These are phyloP conservation scores for Sphagnum tenellum DNA, from an alignment of 225 moss, liverwort and hornwort species.

Conservation along the genomic window DNA sequence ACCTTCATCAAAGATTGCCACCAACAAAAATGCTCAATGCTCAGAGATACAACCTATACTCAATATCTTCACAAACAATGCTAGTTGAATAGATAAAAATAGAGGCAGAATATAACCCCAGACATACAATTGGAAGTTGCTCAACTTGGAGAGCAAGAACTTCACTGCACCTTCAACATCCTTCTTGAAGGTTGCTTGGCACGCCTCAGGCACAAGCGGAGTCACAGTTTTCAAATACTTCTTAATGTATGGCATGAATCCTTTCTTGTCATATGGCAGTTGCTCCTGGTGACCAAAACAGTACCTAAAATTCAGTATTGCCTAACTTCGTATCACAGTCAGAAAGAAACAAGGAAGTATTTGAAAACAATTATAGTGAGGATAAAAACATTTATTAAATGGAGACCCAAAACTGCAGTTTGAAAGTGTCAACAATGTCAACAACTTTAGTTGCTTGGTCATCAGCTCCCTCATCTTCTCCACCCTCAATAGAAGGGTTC, in stretches of 20 bases:
- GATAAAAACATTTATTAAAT: background rate
- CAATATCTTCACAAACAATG: background rate
- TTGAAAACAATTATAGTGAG: background rate
- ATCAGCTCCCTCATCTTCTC: conserved; percentile 66
- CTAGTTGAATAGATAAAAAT: background rate
- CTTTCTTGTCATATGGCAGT: conserved; percentile 78
- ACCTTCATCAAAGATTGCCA: background rate
- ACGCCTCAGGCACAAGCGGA: conserved; percentile 36
- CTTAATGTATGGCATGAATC: conserved; percentile 52
- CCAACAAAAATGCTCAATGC: background rate
- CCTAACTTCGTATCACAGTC: background rate
- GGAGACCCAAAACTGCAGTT: conserved; percentile 35
- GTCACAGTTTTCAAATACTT: conserved; percentile 67
- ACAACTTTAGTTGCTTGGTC: conserved; percentile 62
- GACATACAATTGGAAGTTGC: conserved; percentile 75
- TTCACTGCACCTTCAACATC: conserved; percentile 58
- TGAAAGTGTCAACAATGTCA: conserved; percentile 83
- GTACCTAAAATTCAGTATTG: background rate
- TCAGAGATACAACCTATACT: background rate
- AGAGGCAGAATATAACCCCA: too few species aligned
- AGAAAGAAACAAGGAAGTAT: background rate
- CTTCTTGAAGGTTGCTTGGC: conserved; percentile 47
- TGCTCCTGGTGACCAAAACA: conserved; percentile 46
- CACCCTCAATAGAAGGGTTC: conserved; percentile 81
- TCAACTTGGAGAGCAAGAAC: conserved; percentile 48